Evolutionary conservation across 371 early-diverging fungal species (phyloP), one percentile per base, ranked within the genome.

Genomic region (Zychaea mexicana): DNA sequence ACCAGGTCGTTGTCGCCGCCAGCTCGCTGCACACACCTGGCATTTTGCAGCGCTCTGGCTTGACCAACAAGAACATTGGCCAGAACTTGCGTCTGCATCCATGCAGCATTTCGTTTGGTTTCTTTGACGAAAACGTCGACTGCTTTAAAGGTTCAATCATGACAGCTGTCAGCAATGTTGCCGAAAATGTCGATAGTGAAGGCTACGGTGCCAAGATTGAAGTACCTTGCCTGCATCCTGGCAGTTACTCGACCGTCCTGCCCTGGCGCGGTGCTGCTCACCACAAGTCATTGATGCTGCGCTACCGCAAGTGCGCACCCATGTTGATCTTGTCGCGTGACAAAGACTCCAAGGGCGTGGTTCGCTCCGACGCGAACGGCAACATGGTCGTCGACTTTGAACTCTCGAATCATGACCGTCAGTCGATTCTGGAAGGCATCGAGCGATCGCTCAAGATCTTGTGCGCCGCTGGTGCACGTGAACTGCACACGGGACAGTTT

Each of bases 61-160:
- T 93, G 45, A 85, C 76, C 57, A 92, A 92, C 76, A 79, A 79
- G 65, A 67, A 91, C 68, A 88, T 93, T 75, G 94, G 94, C n/a
- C 67, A 72, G 21, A 62, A 90, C 61, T 73, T 93, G 27, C 71
- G 73, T 52, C 65, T 90, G 19, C 93, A 93, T 64, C 94, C 94
- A 4, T 84, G 78, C 53, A 54, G 69, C n/a, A 61, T 79, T 30
- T 76, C 78, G n/a, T 81, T 86, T 71, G 93, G 91, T 24, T 90
- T 86, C 72, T 84, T 83, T 59, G 84, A 89, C 27, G 66, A 77
- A 21, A 64, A 70, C 6, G 57, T 90, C 24, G 69, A 85, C 36
- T 77, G 79, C 2, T 83, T 70, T 66, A 52, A 77, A 52, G 92
- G 94, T 1, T 77, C 88, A 1, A 91, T 92, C 57, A 85, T 91